Evolutionary conservation across 2,329 filamentous ascomycete genomes (phyloP).

Genomic region (Arthrobotrys pseudoclavata): DNA sequence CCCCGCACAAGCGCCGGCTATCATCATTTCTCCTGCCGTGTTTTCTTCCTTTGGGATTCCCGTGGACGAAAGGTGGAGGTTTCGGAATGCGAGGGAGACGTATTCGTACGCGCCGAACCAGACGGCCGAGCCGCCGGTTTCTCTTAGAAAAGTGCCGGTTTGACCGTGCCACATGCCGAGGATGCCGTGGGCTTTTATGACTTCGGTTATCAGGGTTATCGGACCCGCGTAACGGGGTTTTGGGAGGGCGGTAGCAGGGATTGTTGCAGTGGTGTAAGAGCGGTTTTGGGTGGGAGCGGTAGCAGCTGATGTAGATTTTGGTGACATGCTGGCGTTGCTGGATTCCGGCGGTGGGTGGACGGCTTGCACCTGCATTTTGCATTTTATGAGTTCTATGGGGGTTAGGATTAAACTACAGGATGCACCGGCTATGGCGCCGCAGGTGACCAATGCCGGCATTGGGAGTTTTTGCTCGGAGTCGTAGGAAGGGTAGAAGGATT

Average conservation of each 20-base stretch:
- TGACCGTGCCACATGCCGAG: constrained; percentile 95
- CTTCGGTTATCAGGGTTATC: constrained; percentile 78
- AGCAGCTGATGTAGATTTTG: constrained; percentile 64
- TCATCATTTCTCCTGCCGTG: constrained; percentile 62
- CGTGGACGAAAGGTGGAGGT: constrained; percentile 25
- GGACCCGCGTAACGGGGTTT: constrained; percentile 71
- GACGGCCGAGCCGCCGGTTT: constrained; percentile 90
- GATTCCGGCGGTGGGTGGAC: constrained; percentile 3
- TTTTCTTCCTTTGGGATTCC: constrained; percentile 38
- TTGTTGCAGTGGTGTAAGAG: constrained; percentile 64
- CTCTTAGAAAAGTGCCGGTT: constrained; percentile 89
- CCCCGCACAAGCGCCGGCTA: constrained; percentile 72
- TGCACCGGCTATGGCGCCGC: constrained; percentile 86
- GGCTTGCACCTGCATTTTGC: constrained; percentile 88
- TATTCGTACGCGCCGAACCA: constrained; percentile 93
- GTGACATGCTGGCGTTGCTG: constrained; percentile 50
- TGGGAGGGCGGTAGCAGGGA: constrained; percentile 35
- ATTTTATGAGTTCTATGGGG: constrained; percentile 96
- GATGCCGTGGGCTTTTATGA: constrained; percentile 86
- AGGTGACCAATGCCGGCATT: constrained; percentile 80
- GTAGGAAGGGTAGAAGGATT: constrained; percentile 73
- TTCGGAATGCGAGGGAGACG: constrained; percentile 58
- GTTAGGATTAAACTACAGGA: constrained; percentile 93
- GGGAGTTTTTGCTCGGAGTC: constrained; percentile 75
- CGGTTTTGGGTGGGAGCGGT: constrained; percentile 66